Percentiles rank a stretch among this genome's conserved stretches.
These are phyloP conservation scores for Nematodospora anomalae DNA, from an alignment of 1,139 yeast species.

Conservation along the genomic window DNA sequence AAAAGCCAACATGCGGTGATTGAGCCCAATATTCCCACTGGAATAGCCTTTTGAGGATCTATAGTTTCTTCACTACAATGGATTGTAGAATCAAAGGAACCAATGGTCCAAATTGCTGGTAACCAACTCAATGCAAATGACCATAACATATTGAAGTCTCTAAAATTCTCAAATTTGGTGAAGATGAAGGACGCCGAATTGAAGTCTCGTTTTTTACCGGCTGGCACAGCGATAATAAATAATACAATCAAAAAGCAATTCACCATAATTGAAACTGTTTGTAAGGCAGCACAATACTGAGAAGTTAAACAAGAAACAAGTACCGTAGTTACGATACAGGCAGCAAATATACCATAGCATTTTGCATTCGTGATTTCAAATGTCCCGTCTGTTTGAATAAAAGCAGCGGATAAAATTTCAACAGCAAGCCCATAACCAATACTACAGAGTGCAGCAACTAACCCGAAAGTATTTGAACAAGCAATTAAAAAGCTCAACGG, in stretches of 20 bases:
- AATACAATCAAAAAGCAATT: slow-evolving; percentile 55
- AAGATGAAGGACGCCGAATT: slow-evolving; percentile 50
- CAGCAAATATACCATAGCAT: slow-evolving; percentile 39
- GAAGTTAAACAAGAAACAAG: slow-evolving; percentile 32
- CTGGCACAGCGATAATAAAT: slow-evolving; percentile 64
- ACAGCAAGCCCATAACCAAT: slow-evolving; percentile 38
- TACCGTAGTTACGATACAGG: slow-evolving; percentile 27
- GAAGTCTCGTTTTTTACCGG: slow-evolving; percentile 47
- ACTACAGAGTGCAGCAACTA: slow-evolving; percentile 36
- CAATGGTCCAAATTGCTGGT: slow-evolving; percentile 69
- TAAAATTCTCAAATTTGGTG: slow-evolving; percentile 51
- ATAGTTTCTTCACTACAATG: slow-evolving; percentile 73
- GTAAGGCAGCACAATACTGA: slow-evolving; percentile 53
- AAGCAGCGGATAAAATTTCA: slow-evolving; percentile 36
- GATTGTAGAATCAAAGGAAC: slow-evolving; percentile 69
- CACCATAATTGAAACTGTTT: slow-evolving; percentile 54
- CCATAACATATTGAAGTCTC: slow-evolving; percentile 21
- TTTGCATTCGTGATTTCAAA: slow-evolving; percentile 30
- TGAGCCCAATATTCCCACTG: slow-evolving; percentile 52
- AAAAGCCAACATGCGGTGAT: slow-evolving; percentile 58
- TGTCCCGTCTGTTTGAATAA: slow-evolving; percentile 28
- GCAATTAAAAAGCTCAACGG: slow-evolving; percentile 47
- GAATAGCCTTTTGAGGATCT: slow-evolving; percentile 67
- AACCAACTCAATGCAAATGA: slow-evolving; percentile 57
- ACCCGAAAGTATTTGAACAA: slow-evolving; percentile 34